Conservation (phyloP, 192 early-diverging fungal genomes). For the Funneliformis geosporum region DNA sequence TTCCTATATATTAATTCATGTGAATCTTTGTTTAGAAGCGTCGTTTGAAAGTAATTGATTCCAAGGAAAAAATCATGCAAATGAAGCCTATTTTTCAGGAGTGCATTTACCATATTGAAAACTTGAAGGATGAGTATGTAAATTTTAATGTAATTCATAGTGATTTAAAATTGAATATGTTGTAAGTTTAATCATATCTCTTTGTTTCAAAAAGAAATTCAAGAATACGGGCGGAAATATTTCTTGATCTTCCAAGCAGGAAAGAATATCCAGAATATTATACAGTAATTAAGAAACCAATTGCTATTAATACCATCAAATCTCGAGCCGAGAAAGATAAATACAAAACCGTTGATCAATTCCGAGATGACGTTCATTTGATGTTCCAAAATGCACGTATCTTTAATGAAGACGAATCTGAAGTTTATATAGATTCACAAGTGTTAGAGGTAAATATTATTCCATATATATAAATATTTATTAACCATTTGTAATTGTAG, state of each 20-base stretch:
- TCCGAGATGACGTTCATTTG: conserved; percentile 77
- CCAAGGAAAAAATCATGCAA: neutral
- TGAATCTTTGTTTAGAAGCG: neutral
- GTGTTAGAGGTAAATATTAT: conserved; percentile 47
- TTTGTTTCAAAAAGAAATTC: conserved; percentile 21
- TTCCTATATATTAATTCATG: neutral
- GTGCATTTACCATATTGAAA: neutral
- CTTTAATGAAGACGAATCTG: conserved; percentile 88
- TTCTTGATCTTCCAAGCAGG: conserved; percentile 71
- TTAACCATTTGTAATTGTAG: neutral
- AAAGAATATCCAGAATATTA: conserved; percentile 89
- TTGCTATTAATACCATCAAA: conserved; percentile 85
- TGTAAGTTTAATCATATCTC: neutral
- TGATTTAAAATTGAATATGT: neutral
- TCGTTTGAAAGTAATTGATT: neutral
- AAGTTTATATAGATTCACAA: conserved; percentile 85
- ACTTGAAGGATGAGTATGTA: neutral
- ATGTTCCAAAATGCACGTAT: conserved; percentile 91
- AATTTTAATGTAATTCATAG: conserved; percentile 22
- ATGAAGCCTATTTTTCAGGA: neutral
- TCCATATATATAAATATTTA: neutral
- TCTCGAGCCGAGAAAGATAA: conserved; percentile 66
- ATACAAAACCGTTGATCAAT: conserved; percentile 67
- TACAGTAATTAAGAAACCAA: conserved; percentile 79
- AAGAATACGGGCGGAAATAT: conserved; percentile 72